A percentile compares a stretch with the other conserved stretches of the same genome.
Conservation (phyloP, 1,139 yeast genomes). For the Pichia sp. region DNA sequence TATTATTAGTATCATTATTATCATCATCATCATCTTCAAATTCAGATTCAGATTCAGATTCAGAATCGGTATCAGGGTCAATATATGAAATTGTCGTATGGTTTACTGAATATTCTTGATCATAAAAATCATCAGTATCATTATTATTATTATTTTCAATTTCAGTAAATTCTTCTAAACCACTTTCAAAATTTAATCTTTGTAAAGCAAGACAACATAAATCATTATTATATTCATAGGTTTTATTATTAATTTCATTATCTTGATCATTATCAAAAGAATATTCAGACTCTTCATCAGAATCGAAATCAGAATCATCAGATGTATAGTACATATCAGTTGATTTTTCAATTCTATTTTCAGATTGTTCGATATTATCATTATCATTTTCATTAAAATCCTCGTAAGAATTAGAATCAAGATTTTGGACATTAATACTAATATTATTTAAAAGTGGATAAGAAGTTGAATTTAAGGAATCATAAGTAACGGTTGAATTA, state of each 20-base stretch:
- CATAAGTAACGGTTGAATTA: background rate
- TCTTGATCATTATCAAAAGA: conserved; percentile 13
- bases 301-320: conserved; percentile 21
- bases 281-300: conserved; percentile 11
- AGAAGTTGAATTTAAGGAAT: conserved; percentile 13
- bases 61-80: conserved; percentile 14
- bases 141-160: conserved; percentile 22
- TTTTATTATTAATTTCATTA: conserved; percentile 27
- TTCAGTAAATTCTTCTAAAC: background rate
- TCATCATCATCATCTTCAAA: conserved; percentile 15
- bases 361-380: conserved; percentile 4
- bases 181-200: conserved; percentile 7
- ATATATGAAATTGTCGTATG: conserved; percentile 8
- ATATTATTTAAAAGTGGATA: conserved; percentile 12
- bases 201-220: conserved; percentile 8
- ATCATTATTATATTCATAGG: background rate
- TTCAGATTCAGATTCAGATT: conserved; percentile 12
- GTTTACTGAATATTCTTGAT: conserved; percentile 1
- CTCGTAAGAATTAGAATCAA: background rate
- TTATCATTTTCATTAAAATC: conserved; percentile 8
- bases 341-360: conserved; percentile 7
- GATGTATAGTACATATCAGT: conserved; percentile 17
- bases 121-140: conserved; percentile 12
- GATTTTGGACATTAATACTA: conserved; percentile 8
- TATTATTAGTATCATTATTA: background rate